Percentiles rank a stretch among this genome's conserved stretches.
phyloP scores from a whole-genome alignment of 768 basidiomycete genomes.

The Trichaptum fuscoviolaceum region DNA sequence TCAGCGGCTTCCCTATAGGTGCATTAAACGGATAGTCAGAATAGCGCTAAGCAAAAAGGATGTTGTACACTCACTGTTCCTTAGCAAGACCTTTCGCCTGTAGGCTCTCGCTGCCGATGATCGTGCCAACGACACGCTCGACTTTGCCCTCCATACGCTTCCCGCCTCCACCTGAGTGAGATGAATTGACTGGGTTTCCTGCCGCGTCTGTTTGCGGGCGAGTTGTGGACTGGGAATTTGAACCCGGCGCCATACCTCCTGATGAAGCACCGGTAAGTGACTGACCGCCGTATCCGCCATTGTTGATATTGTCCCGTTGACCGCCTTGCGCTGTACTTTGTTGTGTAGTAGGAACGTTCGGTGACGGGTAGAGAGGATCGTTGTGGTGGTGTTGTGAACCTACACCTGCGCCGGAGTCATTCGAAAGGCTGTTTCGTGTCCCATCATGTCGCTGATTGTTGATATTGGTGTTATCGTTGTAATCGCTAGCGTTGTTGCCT shows the following conservation, averaged over 20 bases:
- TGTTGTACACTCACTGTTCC: slow-evolving; percentile 31
- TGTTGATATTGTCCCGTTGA: not conserved
- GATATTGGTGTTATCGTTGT: not conserved
- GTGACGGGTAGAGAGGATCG: not conserved
- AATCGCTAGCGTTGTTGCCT: not conserved
- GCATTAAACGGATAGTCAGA: not conserved
- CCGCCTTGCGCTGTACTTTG: no score
- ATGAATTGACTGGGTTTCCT: not conserved
- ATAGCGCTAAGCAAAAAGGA: slow-evolving; percentile 3
- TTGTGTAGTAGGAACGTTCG: not conserved
- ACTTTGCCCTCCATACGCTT: slow-evolving; percentile 40
- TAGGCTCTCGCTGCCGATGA: slow-evolving; percentile 41
- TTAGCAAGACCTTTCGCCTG: slow-evolving; percentile 49
- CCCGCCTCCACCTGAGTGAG: slow-evolving; percentile 20
- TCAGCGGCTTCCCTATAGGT: slow-evolving; percentile 37
- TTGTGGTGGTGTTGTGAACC: not conserved
- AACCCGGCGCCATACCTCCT: not conserved
- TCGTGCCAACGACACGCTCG: slow-evolving; percentile 39
- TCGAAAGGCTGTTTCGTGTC: no score
- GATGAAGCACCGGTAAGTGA: not conserved
- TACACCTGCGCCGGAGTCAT: not conserved
- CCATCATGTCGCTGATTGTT: no score
- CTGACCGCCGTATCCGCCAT: slow-evolving; percentile 1
- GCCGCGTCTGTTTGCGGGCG: not conserved
- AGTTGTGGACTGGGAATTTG: not conserved